phyloP scores from a whole-genome alignment of 192 early-diverging fungal genomes.

The Radiomyces spectabilis region DNA sequence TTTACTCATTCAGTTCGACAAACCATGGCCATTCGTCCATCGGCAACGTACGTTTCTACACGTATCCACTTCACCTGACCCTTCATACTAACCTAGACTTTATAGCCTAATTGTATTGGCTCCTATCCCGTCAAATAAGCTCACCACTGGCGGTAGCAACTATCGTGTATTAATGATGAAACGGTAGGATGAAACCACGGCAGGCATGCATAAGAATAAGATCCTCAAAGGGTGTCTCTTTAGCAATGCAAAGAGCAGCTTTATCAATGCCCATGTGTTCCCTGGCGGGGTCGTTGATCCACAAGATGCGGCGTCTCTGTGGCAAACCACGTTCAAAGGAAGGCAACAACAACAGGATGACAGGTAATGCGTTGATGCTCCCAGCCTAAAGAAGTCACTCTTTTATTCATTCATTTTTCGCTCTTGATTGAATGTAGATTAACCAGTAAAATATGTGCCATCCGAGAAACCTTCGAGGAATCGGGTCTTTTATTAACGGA shows the following conservation, averaged over 20 bases:
- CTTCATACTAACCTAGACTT: too few species aligned
- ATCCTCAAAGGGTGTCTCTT: background rate
- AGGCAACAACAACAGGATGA: too few species aligned
- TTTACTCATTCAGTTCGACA: background rate
- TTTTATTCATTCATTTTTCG: conserved; percentile 7
- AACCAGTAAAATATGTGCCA: conserved; percentile 50
- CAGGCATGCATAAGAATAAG: background rate
- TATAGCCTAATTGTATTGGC: conserved; percentile 15
- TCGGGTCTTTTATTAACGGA: conserved; percentile 57
- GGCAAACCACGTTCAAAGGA: conserved; percentile 4
- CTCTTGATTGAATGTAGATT: conserved; percentile 9
- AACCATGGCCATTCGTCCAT: conserved; percentile 7
- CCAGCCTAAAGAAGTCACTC: conserved; percentile 4
- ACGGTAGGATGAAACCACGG: background rate
- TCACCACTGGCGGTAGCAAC: background rate
- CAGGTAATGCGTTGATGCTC: too few species aligned
- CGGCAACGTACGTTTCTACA: conserved; percentile 5
- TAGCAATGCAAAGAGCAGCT: conserved; percentile 35
- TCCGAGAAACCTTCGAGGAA: conserved; percentile 82
- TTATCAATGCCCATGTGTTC: conserved; percentile 44
- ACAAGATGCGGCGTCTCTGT: conserved; percentile 13
- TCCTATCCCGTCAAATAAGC: conserved; percentile 3
- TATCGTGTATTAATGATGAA: conserved; percentile 20
- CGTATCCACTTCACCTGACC: background rate
- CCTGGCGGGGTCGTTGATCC: conserved; percentile 32